phyloP scores from a whole-genome alignment of 2,329 filamentous ascomycete species.

The Sporothrix brasiliensis region DNA sequence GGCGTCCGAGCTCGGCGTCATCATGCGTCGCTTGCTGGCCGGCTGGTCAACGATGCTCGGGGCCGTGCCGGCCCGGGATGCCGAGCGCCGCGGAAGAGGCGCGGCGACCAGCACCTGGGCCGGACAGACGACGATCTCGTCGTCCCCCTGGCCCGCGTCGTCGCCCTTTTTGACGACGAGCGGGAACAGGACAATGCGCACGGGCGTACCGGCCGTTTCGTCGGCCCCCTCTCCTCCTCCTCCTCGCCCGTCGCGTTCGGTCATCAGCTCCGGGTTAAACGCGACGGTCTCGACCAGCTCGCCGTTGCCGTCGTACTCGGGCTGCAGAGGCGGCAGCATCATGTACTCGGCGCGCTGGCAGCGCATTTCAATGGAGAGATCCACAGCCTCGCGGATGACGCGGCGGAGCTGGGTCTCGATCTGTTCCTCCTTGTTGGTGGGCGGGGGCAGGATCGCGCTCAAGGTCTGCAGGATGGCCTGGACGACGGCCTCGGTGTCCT shows the following conservation, averaged over 20 bases:
- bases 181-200: constrained; percentile 92
- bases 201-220: constrained; percentile 69
- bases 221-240: constrained; percentile 35
- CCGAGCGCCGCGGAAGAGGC: constrained; percentile 43
- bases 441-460: constrained; percentile 82
- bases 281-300: constrained; percentile 83
- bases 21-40: constrained; percentile 40
- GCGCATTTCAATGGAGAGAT: constrained; percentile 94
- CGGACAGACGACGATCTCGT: constrained; percentile 93
- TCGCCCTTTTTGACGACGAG: constrained; percentile 95
- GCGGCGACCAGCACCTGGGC: constrained; percentile 85
- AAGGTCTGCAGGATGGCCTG: constrained; percentile 86
- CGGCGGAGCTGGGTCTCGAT: constrained; percentile 83
- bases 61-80: constrained; percentile 38
- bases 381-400: constrained; percentile 85
- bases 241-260: constrained; percentile 74
- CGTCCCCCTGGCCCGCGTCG: constrained; percentile 81
- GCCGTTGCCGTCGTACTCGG: constrained; percentile 91
- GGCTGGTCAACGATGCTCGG: constrained; percentile 11
- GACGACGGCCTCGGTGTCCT: constrained; percentile 94
- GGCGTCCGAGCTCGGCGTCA: constrained; percentile 56
- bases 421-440: constrained; percentile 75
- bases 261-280: constrained; percentile 95
- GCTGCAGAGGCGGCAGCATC: constrained; percentile 93
- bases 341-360: constrained; percentile 96